A percentile compares a stretch with the other conserved stretches of the same genome.
Evolutionary conservation across 805 yeast genomes (phyloP).

Genomic region (Cyberlindnera subsufficiens): DNA sequence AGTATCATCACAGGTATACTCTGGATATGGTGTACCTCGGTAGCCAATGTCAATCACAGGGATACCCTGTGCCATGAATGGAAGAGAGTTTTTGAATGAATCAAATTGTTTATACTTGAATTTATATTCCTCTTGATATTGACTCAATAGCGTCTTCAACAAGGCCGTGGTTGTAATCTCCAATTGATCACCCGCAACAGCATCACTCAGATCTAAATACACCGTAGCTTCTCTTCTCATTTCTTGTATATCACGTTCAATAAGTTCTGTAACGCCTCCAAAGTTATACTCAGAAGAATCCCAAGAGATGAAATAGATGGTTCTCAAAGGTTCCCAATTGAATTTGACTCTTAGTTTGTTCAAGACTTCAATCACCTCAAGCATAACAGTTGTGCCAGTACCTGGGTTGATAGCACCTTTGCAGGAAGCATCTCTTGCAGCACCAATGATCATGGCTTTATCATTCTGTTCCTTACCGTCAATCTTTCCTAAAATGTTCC

Average conservation of each 20-base stretch:
- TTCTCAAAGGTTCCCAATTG: constrained; percentile 80
- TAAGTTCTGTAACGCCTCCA: constrained; percentile 83
- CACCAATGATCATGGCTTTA: constrained; percentile 71
- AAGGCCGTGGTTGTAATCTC: constrained; percentile 36
- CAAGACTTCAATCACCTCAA: constrained; percentile 67
- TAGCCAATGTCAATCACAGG: constrained; percentile 61
- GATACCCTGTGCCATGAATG: constrained; percentile 61
- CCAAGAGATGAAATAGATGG: constrained; percentile 77
- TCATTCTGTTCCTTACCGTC: constrained; percentile 76
- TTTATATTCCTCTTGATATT: constrained; percentile 46
- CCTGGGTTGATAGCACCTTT: constrained; percentile 68
- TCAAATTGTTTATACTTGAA: constrained; percentile 30
- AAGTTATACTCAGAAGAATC: constrained; percentile 76
- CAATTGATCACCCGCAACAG: constrained; percentile 46
- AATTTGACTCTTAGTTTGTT: constrained; percentile 55
- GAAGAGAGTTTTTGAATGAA: constrained; percentile 57
- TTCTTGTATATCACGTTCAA: constrained; percentile 47
- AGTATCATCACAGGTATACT: constrained; percentile 57
- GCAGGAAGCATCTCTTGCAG: constrained; percentile 73
- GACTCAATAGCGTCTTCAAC: constrained; percentile 9
- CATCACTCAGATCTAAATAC: constrained; percentile 69
- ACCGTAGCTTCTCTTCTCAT: constrained; percentile 58
- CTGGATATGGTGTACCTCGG: constrained; percentile 33
- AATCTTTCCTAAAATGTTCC: constrained; percentile 77
- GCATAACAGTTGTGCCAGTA: constrained; percentile 67